phyloP scores from a whole-genome alignment of 116 monocot species.

The Thalassia testudinum region DNA sequence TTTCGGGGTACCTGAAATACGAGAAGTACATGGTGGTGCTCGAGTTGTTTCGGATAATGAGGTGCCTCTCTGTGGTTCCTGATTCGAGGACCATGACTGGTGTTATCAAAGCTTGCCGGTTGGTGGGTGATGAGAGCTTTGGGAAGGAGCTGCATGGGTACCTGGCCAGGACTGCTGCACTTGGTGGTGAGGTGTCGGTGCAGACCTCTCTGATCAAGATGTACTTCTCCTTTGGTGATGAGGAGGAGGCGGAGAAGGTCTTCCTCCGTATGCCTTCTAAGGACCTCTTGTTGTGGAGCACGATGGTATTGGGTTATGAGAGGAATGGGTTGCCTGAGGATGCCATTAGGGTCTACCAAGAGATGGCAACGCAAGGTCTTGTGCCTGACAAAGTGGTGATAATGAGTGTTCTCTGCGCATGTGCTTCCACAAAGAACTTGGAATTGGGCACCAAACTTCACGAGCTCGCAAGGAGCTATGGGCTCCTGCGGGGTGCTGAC shows the following conservation, averaged over 20 bases:
- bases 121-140: constrained; percentile 11
- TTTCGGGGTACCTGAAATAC: constrained; percentile 74
- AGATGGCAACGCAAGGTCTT: constrained; percentile 28
- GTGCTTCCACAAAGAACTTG: constrained; percentile 38
- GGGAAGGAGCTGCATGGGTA: constrained; percentile 46
- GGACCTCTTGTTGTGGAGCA: constrained; percentile 74
- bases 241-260: constrained; percentile 39
- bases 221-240: no score
- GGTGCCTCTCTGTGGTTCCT: constrained; percentile 27
- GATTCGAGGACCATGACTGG: constrained; percentile 66
- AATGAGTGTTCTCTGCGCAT: constrained; percentile 46
- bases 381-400: constrained; percentile 55
- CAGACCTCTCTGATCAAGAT: no score
- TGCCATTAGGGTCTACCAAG: constrained; percentile 40
- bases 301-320: constrained; percentile 76
- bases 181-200: constrained; percentile 14
- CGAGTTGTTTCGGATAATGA: constrained; percentile 40
- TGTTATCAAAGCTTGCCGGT: constrained; percentile 32
- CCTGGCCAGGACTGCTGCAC: constrained; percentile 8
- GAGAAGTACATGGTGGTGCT: constrained; percentile 25
- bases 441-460: constrained; percentile 52
- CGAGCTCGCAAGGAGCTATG: constrained; percentile 31
- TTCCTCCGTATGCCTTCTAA: constrained; percentile 25
- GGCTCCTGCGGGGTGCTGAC: constrained; percentile 19
- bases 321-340: constrained; percentile 32